Evolutionary conservation across 2,329 filamentous ascomycete species (phyloP), one percentile per base, ranked within the genome.

Genomic region (Plenodomus tracheiphilus): DNA sequence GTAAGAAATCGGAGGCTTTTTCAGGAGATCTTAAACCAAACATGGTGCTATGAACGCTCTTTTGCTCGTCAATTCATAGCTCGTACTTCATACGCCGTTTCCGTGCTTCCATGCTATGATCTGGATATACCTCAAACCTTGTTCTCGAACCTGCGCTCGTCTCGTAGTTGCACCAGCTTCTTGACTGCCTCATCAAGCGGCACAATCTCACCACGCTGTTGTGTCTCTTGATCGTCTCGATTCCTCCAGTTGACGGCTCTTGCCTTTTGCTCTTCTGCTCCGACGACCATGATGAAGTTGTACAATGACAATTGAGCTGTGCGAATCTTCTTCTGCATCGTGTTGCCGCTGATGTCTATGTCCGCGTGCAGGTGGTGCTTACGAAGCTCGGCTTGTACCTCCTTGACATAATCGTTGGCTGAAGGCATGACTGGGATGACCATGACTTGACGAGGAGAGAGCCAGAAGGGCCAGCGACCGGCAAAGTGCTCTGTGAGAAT

Each of bases 401-500:
- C 88, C 79, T 70, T 68, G 55, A 88, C 88, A 71, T 94, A 91
- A 66, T 86, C 85, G 64, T 85, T 81, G 62, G 81, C 86, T 39
- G 82, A 80, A 42, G 86, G 85, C 74, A 88, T 88, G 52, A 91
- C 88, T 8, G 89, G 89, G 53, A 92, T 85, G 56, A 94, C 83
- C 61, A 88, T 79, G 56, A 94, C 84, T 74, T 94, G 89, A 43
- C 89, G 83, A n/a, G 89, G 89, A 61, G 85, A 89, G 54, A 94
- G 77, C 89, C 89, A 94, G 80, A 93, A 91, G 1, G 89, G 89
- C 89, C 89, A 94, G 77, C 91, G 91, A 62, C 89, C 89, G 46
- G 81, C 89, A 69, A 91, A 93, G 74, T 93, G 89, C 79, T 94
- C 89, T 39, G 84, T 89, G 52, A 93, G 79, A 58, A 93, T 91